These are phyloP conservation scores for Mucor mucedo DNA, from an alignment of 371 early-diverging fungal genomes.

Conservation along the genomic window DNA sequence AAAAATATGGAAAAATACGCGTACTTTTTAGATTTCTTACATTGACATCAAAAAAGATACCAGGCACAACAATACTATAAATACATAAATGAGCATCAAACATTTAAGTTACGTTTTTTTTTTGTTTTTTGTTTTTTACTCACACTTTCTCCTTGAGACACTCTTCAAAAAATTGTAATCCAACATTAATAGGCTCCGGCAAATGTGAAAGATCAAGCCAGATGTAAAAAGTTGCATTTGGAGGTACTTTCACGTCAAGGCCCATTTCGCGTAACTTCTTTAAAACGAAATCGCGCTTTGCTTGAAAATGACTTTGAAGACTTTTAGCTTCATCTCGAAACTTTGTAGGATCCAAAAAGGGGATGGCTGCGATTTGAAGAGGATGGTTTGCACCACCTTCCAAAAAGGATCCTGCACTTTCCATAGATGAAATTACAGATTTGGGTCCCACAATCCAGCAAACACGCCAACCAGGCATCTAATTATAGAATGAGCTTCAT, in stretches of 20 bases:
- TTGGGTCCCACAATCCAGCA: constrained; percentile 62
- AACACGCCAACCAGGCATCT: constrained; percentile 61
- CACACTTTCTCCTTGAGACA: constrained; percentile 57
- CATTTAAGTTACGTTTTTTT: not conserved
- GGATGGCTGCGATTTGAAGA: constrained; percentile 52
- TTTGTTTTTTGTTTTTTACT: constrained; percentile 10
- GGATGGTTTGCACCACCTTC: constrained; percentile 63
- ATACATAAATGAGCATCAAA: not conserved
- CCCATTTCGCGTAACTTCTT: constrained; percentile 41
- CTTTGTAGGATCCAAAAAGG: constrained; percentile 46
- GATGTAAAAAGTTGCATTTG: constrained; percentile 57
- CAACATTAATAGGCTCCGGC: constrained; percentile 54
- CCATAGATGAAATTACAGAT: constrained; percentile 52
- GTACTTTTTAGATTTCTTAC: constrained; percentile 26
- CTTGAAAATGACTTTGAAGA: constrained; percentile 50
- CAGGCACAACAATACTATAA: constrained; percentile 51
- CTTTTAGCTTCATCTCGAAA: constrained; percentile 47
- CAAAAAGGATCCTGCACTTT: constrained; percentile 53
- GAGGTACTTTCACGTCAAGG: constrained; percentile 40
- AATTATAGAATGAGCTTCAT: not conserved
- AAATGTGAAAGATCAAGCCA: constrained; percentile 54
- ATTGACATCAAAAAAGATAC: constrained; percentile 61
- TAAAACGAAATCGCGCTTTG: constrained; percentile 52
- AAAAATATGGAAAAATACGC: not conserved
- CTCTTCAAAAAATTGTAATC: constrained; percentile 57